Evolutionary conservation across 2,329 filamentous ascomycete species (phyloP), one percentile per base, ranked within the genome.

Genomic region (Curvularia eragrostidis): DNA sequence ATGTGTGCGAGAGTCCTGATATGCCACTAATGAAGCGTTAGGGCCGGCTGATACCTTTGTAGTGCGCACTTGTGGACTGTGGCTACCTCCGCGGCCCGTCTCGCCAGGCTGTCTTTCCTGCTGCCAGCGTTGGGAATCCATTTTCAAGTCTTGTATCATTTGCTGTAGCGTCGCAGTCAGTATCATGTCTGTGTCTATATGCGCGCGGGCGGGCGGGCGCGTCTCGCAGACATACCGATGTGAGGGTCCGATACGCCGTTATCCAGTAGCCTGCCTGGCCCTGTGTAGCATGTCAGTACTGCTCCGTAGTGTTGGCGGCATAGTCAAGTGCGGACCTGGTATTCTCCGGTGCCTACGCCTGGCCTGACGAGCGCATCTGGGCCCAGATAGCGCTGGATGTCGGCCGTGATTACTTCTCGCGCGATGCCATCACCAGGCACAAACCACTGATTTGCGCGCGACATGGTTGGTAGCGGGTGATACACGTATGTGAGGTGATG

Each of bases 331-430:
- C 76, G 73, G 66, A 82, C 79, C 73, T 80, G 74, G 67, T 80
- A 75, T 55, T 80, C 77, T 54, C 76, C 79, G 58, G 71, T 79
- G 65, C 79, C 79, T 47, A 72, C 64, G 48, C 81, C 81, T 39
- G 81, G 81, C 65, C 78, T 77, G 43, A 82, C 80, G 56, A 81
- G 80, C 48, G 81, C 81, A 75, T 83, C 81, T 60, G 79, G 79
- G 52, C 81, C 81, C 55, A 83, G 69, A 65, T 82, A 83, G 66
- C 80, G 77, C 72, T 82, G 80, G 65, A 83, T 83, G 71, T 83
- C 81, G 63, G 80, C 80, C 47, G 80, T 81, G 63, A 83, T 83
- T 71, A 83, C 81, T 71, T 82, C 78, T 67, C 81, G 71, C 56
- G 80, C 78, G 67, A 83, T 83, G 71, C 81, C 81, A 47, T 82